These are phyloP conservation scores for Tetrapyrgos nigripes DNA, from an alignment of 1,284 basidiomycete genomes.

Conservation along the genomic window DNA sequence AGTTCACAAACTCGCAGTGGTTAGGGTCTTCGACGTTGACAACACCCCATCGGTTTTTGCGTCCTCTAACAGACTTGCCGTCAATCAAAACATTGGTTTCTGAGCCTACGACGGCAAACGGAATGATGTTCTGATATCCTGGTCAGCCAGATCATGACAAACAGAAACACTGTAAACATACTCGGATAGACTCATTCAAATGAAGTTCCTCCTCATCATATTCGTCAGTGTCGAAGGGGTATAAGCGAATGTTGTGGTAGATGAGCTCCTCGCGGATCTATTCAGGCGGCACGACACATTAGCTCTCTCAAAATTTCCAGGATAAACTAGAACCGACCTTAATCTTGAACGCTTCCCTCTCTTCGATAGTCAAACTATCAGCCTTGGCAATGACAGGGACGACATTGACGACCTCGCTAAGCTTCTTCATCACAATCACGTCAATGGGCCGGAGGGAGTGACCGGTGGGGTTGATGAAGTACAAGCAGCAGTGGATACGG, in stretches of 20 bases:
- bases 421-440: slow-evolving; percentile 98
- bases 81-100: slow-evolving; percentile 95
- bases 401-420: slow-evolving; percentile 98
- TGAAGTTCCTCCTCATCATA: slow-evolving; percentile 92
- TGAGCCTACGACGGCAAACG: slow-evolving; percentile 96
- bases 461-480: slow-evolving; percentile 98
- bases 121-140: slow-evolving; percentile 91
- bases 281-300: background rate
- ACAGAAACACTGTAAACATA: slow-evolving; percentile 45
- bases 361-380: slow-evolving; percentile 94
- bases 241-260: slow-evolving; percentile 93
- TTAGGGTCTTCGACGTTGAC: slow-evolving; percentile 97
- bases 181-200: slow-evolving; percentile 91
- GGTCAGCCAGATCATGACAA: background rate
- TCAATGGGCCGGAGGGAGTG: slow-evolving; percentile 94
- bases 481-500: slow-evolving; percentile 97
- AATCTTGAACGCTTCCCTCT: slow-evolving; percentile 92
- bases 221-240: slow-evolving; percentile 98
- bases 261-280: slow-evolving; percentile 94
- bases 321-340: slow-evolving; percentile 57
- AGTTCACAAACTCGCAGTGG: slow-evolving; percentile 98
- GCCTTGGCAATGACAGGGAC: slow-evolving; percentile 99
- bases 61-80: slow-evolving; percentile 93
- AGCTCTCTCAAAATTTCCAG: background rate
- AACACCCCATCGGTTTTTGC: slow-evolving; percentile 98